A percentile compares a stretch with the other conserved stretches of the same genome.
phyloP scores from a whole-genome alignment of 306 rosid genomes.

The Rosa lucieae region DNA sequence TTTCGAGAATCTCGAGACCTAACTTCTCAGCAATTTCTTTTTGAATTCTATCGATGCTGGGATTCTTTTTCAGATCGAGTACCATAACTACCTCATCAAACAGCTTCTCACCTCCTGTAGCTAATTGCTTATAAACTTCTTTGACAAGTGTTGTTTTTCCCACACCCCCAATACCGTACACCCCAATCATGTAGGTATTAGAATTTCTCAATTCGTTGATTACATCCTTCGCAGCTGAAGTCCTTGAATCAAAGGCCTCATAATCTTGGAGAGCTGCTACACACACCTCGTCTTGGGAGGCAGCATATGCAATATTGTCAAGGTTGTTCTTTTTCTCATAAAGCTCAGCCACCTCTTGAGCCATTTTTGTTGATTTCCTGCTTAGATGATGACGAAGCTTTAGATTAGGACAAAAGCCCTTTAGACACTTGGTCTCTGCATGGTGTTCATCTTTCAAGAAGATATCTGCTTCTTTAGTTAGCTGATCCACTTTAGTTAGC shows the following conservation, averaged over 20 bases:
- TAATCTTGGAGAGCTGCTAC: neutral
- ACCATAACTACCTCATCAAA: constrained; percentile 28
- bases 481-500: neutral
- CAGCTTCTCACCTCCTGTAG: neutral
- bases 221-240: neutral
- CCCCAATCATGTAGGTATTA: constrained; percentile 1
- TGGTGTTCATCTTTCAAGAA: too few relatives aligned
- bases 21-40: constrained; percentile 25
- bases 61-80: constrained; percentile 15
- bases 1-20: constrained; percentile 22
- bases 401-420: too few relatives aligned
- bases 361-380: too few relatives aligned
- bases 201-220: neutral
- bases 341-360: too few relatives aligned
- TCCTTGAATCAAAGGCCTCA: constrained; percentile 10
- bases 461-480: neutral
- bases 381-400: too few relatives aligned
- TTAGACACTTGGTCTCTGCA: too few relatives aligned
- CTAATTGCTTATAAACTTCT: constrained; percentile 3
- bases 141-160: constrained; percentile 26
- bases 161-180: constrained; percentile 26
- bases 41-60: constrained; percentile 21
- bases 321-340: neutral
- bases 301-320: neutral
- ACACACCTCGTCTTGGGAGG: neutral